A percentile compares a stretch with the other conserved stretches of the same genome.
These are phyloP conservation scores for Kodamaea sp. DNA, from an alignment of 1,139 yeast species.

Conservation along the genomic window DNA sequence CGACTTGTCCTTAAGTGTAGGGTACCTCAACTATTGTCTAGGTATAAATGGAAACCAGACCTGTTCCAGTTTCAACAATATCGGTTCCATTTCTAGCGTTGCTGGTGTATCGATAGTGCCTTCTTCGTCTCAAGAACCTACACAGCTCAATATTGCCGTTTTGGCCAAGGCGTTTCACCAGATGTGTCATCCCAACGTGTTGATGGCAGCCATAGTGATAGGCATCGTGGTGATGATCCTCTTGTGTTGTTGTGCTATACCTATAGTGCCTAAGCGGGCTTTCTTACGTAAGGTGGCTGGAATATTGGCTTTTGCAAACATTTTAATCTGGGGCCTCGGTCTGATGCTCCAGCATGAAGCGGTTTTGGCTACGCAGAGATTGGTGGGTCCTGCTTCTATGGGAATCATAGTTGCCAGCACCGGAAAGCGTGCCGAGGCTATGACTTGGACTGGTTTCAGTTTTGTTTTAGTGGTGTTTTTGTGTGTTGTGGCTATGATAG, in stretches of 20 bases:
- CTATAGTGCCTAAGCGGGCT: conserved; percentile 49
- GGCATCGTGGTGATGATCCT: conserved; percentile 42
- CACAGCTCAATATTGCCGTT: conserved; percentile 39
- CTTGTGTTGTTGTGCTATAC: conserved; percentile 46
- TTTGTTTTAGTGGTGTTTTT: conserved; percentile 31
- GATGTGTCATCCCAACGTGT: conserved; percentile 55
- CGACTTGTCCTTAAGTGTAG: conserved; percentile 44
- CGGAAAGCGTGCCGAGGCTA: conserved; percentile 53
- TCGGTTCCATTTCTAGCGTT: conserved; percentile 21
- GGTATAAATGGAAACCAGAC: conserved; percentile 24
- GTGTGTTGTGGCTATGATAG: conserved; percentile 1
- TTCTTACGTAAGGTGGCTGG: conserved; percentile 33
- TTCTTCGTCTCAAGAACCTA: conserved; percentile 20
- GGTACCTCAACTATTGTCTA: conserved; percentile 55
- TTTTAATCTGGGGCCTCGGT: conserved; percentile 66
- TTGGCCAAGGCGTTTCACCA: conserved; percentile 44
- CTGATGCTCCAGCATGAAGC: conserved; percentile 71
- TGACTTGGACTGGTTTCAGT: conserved; percentile 27
- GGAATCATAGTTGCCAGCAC: conserved; percentile 41
- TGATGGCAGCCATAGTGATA: conserved; percentile 51
- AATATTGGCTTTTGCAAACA: conserved; percentile 36
- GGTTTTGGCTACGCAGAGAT: conserved; percentile 40
- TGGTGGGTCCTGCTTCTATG: conserved; percentile 56
- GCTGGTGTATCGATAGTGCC: conserved; percentile 27
- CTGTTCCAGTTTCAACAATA: conserved; percentile 34